Percentiles rank a stretch among this genome's conserved stretches.
phyloP scores from a whole-genome alignment of 768 basidiomycete genomes.

The Rhodocollybia butyracea region DNA sequence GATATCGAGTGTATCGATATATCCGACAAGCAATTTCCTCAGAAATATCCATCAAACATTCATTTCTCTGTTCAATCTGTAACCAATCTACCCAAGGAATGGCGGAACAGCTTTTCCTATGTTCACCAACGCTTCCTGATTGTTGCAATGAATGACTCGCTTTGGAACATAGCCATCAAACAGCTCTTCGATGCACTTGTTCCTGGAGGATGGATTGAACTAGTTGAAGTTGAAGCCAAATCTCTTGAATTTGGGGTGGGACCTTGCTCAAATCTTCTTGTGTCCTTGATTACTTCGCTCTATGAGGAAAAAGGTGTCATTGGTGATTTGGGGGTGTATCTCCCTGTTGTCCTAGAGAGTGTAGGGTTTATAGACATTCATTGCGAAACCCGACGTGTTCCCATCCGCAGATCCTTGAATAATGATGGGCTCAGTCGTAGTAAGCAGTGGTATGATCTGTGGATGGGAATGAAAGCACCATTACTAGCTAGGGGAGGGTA shows the following conservation, averaged over 20 bases:
- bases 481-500: slow-evolving; percentile 14
- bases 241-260: slow-evolving; percentile 5
- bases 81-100: slow-evolving; percentile 13
- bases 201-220: slow-evolving; percentile 16
- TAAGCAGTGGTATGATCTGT: slow-evolving; percentile 9
- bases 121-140: slow-evolving; percentile 21
- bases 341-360: not conserved
- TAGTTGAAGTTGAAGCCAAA: slow-evolving; percentile 13
- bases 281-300: slow-evolving; percentile 3
- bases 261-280: not conserved
- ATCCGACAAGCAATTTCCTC: not conserved
- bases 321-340: slow-evolving; percentile 2
- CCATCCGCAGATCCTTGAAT: not conserved
- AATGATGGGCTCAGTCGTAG: not conserved
- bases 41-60: slow-evolving; percentile 8
- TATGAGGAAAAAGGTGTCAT: slow-evolving; percentile 12
- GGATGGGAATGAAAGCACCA: slow-evolving; percentile 17
- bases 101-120: slow-evolving; percentile 15
- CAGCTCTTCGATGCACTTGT: slow-evolving; percentile 9
- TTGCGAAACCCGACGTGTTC: not conserved
- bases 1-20: not conserved
- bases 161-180: slow-evolving; percentile 14
- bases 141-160: slow-evolving; percentile 12
- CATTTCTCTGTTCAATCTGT: slow-evolving; percentile 13
- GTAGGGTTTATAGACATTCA: not conserved